Evolutionary conservation across 2,329 filamentous ascomycete species (phyloP).

Genomic region (Allantophomopsis cytisporea): DNA sequence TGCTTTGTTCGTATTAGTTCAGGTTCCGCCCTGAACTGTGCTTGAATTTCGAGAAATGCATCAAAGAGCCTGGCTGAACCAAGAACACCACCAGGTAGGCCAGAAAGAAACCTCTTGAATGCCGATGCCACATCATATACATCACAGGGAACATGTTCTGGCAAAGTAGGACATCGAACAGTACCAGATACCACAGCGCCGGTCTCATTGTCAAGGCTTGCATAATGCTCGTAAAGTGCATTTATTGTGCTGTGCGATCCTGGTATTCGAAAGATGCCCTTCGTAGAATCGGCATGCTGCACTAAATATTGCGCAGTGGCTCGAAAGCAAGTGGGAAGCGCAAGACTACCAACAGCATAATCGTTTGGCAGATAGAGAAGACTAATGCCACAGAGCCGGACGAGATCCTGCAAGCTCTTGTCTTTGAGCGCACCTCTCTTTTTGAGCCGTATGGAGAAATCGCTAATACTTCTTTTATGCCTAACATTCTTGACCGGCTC

Average conservation of each 20-base stretch:
- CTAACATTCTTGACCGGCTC: slow-evolving; percentile 18
- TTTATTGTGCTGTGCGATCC: slow-evolving; percentile 41
- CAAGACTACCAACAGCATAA: slow-evolving; percentile 40
- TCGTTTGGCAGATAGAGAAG: slow-evolving; percentile 44
- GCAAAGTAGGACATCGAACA: slow-evolving; percentile 43
- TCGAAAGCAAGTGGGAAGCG: slow-evolving; percentile 51
- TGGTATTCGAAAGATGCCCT: slow-evolving; percentile 49
- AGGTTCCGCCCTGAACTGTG: slow-evolving; percentile 35
- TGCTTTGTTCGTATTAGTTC: slow-evolving; percentile 39
- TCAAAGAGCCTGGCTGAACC: slow-evolving; percentile 49
- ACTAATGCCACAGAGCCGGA: slow-evolving; percentile 49
- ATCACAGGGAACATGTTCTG: slow-evolving; percentile 41
- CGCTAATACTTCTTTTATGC: slow-evolving; percentile 40
- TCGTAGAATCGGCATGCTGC: slow-evolving; percentile 32
- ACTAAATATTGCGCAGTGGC: slow-evolving; percentile 52
- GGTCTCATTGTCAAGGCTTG: slow-evolving; percentile 29
- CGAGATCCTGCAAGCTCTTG: slow-evolving; percentile 41
- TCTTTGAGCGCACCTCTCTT: slow-evolving; percentile 31
- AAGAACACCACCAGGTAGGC: slow-evolving; percentile 51
- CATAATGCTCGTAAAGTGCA: slow-evolving; percentile 51
- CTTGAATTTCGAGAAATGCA: slow-evolving; percentile 45
- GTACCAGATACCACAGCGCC: slow-evolving; percentile 37
- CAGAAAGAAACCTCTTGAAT: slow-evolving; percentile 51
- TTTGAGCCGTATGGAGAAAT: slow-evolving; percentile 33
- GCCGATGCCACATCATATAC: slow-evolving; percentile 53